Base-by-base conservation (phyloP, 2,329 filamentous ascomycete species). In the Aureobasidium pullulans region DNA sequence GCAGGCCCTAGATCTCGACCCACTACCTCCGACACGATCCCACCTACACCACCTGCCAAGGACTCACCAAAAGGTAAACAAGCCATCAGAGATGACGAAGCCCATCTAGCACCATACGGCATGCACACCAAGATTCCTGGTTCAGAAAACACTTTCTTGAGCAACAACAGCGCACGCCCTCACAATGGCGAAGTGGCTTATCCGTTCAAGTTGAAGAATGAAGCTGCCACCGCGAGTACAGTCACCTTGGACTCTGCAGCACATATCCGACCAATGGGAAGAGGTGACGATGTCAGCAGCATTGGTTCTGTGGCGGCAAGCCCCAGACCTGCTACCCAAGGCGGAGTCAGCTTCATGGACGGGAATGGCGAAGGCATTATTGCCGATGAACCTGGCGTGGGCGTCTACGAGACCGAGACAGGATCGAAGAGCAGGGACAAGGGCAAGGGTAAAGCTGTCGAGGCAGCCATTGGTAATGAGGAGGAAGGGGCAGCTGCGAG, bases 131-230 rank as follows among this genome's bases (percentile, higher is more conserved):
- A 65, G 43, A 66, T 66, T 23, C 68, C 63, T 6, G 66, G 62
- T 3, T 76, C 73, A 0, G 69, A 77, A 3, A 74, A 77, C 1
- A 73, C 79, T 0, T 73, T 76, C 32, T 79, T 77, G 8, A 76
- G 67, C 66, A 80, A 46, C 72, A 78, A 62, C 76, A 82, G 82
- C 5, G 87, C 86, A 67, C 77, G 88, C 2, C 85, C 87, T 0
- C 84, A 84, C 47, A 77, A 88, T 6, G 84, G 83, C 19, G 85
- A 87, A 0, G 82, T 90, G 29, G 87, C 88, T 0, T 81, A 89
- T 65, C 88, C 88, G 0, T 92, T 92, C 67, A 87, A 82, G 60
- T 70, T 92, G 13, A 80, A 81, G 81, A 68, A 69, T 64, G 3
- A 65, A 63, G 43, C 81, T 1, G 81, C 83, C 4, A 87, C 84